Conservation (phyloP, 371 early-diverging fungal species). For the Funneliformis caledonium region DNA sequence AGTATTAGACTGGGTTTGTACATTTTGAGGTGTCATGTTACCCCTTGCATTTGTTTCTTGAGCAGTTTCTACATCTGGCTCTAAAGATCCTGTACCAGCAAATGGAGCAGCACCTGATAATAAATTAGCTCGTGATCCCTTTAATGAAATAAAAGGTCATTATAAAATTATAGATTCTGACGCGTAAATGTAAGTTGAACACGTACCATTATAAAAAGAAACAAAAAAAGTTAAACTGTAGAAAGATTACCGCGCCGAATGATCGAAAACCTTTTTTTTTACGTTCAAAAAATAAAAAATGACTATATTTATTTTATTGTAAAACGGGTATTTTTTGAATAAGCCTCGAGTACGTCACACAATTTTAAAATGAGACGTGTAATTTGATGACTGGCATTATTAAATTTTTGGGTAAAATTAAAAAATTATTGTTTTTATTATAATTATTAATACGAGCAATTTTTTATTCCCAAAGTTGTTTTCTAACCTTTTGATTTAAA, state of each 20-base stretch:
- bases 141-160: background rate
- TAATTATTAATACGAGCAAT: background rate
- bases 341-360: too few species aligned
- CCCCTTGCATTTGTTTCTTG: background rate
- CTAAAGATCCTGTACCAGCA: slow-evolving; percentile 11
- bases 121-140: slow-evolving; percentile 14
- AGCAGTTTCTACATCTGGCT: slow-evolving; percentile 30
- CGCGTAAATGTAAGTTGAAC: slow-evolving; percentile 1
- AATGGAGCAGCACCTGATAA: slow-evolving; percentile 28
- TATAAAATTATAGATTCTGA: background rate
- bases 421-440: too few species aligned
- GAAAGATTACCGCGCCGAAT: too few species aligned
- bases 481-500: background rate
- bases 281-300: too few species aligned
- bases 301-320: too few species aligned
- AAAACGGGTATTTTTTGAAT: too few species aligned
- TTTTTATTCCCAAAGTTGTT: background rate
- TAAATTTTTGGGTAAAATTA: too few species aligned
- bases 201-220: background rate
- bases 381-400: too few species aligned
- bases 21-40: background rate
- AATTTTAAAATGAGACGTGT: too few species aligned
- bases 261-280: too few species aligned
- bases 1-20: background rate
- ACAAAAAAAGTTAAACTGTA: too few species aligned